phyloP scores from a whole-genome alignment of 83 land plant genomes.

The Larix sibirica region DNA sequence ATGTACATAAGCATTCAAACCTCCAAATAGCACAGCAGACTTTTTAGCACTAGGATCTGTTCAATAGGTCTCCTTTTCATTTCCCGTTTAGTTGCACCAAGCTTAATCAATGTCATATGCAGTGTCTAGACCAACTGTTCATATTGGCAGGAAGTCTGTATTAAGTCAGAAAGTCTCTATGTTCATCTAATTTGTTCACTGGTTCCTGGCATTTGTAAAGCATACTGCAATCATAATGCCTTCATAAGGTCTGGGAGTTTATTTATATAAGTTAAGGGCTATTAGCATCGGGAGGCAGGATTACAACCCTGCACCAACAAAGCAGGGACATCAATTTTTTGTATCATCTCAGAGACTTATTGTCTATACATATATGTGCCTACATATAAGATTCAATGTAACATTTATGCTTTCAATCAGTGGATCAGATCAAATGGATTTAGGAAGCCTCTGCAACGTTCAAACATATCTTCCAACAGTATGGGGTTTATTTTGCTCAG shows the following conservation, averaged over 20 bases:
- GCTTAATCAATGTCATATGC: background rate
- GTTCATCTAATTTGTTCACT: background rate
- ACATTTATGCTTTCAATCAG: background rate
- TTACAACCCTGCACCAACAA: conserved; percentile 8
- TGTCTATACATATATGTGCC: background rate
- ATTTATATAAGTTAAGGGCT: background rate
- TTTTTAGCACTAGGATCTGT: background rate
- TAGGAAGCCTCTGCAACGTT: background rate
- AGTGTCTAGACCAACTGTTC: background rate
- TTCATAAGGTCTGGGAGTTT: too few relatives aligned
- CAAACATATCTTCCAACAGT: background rate
- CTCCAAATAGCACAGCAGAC: background rate
- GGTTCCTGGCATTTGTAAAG: background rate
- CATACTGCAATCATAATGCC: background rate
- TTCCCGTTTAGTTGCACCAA: background rate
- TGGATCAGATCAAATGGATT: background rate
- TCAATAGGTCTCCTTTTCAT: background rate
- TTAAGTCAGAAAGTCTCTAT: too few relatives aligned
- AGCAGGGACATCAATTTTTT: conserved; percentile 1
- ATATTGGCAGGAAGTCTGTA: too few relatives aligned
- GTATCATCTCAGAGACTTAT: background rate
- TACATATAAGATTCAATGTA: background rate
- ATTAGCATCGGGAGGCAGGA: background rate
- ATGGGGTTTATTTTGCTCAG: background rate
- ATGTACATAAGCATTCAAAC: background rate